Evolutionary conservation across 2,329 filamentous ascomycete genomes (phyloP), one percentile per base, ranked within the genome.

Genomic region (Scytalidium lignicola): DNA sequence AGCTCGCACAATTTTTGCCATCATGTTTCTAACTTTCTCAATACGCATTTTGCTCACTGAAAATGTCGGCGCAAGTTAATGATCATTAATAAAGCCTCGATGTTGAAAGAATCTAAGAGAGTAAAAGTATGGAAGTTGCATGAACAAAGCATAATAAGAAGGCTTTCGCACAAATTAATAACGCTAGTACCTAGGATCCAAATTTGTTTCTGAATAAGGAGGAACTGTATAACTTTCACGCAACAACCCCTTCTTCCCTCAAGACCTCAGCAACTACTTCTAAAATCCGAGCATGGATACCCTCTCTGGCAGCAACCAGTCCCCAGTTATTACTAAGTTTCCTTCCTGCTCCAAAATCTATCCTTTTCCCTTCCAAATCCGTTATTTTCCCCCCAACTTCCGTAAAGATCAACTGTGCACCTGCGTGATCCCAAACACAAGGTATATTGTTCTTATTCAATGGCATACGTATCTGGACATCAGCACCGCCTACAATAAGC

Each of bases 341-440:
- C 51, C 71, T 62, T 6, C 71, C 71, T n/a, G 62, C 48, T 5
- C 66, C 62, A 55, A 76, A 77, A 50, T 77, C 72, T 28, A 79
- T 71, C 2, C 66, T 56, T 29, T 66, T 72, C 1, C 77, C 76
- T 23, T 74, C 62, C 41, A 79, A 60, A 59, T 80, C 77, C 2
- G 68, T 74, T 20, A 80, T 70, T 44, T 67, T 63, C 8, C 72
- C 74, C 6, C 77, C 76, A 1, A 71, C 67, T 57, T 80, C 76
- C 48, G 72, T 61, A 47, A 69, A 73, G 41, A 80, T 67, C 21
- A 79, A 58, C 55, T 75, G 71, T 0, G 75, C 76, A 4, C 75
- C 76, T 1, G 74, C 74, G 61, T 80, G 76, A 59, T 80, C 77
- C 76, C 76, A 80, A n/a, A 77, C 49, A 44, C 42, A 52, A 19